Evolutionary conservation across 768 basidiomycete species (phyloP), one percentile per base, ranked within the genome.

Genomic region (Leccinum rimulosum): DNA sequence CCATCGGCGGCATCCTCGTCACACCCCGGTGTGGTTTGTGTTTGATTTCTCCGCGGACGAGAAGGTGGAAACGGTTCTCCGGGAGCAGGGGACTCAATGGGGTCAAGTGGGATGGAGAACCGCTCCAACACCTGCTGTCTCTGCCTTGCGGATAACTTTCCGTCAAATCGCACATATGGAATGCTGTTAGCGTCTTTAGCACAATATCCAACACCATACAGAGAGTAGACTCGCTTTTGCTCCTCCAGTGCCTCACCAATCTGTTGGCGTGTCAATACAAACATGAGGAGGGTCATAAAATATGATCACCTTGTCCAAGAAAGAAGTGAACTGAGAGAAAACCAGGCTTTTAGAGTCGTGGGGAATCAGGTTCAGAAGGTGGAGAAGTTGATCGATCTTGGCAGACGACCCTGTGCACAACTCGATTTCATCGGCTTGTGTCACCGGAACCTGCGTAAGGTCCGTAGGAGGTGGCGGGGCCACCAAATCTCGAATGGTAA

Each of bases 241-340:
- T 83, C 80, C 36, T 88, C 84, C 45, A 95, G 70, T 9, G 78
- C 79, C 58, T 88, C 83, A 4, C 81, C 88, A 62, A 95, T 88
- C 88, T 92, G 61, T 33, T 12, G 47, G n/a, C 2, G 15, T n/a
- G 57, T 61, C 30, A 57, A 53, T 45, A 36, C 30, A 48, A 43
- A 14, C 48, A 52, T 17, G 2, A 36, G 0, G 19, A 31, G 28
- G 2, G 6, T 15, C 9, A 3, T 27, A 36, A 38, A 36, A 36
- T 4, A 45, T 33, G 31, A 28, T 52, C 60, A 88, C 91, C 76
- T 91, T 88, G 75, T 91, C 87, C 55, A 94, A 71, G 74, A 92
- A 94, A 3, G 84, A 82, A 4, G 92, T 95, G 66, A 94, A 95
- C 65, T 95, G 93, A 3, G 90, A 93, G 68, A 95, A 95, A 1